Base-by-base conservation (phyloP, 768 basidiomycete species). In the Russula foetens region DNA sequence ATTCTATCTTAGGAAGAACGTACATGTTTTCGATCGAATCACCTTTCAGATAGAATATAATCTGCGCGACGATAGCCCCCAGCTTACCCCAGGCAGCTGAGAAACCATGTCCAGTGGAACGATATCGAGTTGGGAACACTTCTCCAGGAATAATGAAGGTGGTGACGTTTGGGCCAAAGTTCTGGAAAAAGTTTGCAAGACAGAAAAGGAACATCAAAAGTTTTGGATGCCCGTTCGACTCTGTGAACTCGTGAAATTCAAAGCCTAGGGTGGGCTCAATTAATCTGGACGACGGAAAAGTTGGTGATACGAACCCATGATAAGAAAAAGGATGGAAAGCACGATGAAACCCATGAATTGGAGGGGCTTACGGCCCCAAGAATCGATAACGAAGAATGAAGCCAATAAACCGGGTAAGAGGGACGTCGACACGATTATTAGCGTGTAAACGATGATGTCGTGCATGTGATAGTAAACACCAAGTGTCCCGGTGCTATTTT, bases 331-430 rank as follows among this genome's bases (percentile, higher is more conserved):
- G 47, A 83, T 65, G 29, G 86, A 85, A 60, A 92, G 82, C 23
- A 82, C 33, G 54, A 56, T 72, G 77, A 92, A 92, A 24, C 90
- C 90, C 81, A 89, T 83, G 48, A 90, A 73, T 69, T 92, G 90
- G 55, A 92, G 84, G 48, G 86, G 85, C 73, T 84, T 91, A 70
- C 91, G 84, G 35, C 90, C 90, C 86, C 88, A 89, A 2, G 67
- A 67, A 66, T 92, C 91, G 62, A 93, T 83, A 63, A 91, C 69
- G 38, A 89, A 67, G 71, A 83, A 78, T 73, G 81, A 69, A 35
- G 67, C 76, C 76, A 81, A 87, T 74, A 91, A 92, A 24, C 90
- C 90, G 2, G 92, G 92, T 65, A 93, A 82, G 69, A 91, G 80
- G 39, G 92, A 90, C 35, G 86, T 86, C 33, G 78, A 81, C 8